Evolutionary conservation across 2,329 filamentous ascomycete genomes (phyloP), one percentile per base, ranked within the genome.

Genomic region (Cryphonectria japonica): DNA sequence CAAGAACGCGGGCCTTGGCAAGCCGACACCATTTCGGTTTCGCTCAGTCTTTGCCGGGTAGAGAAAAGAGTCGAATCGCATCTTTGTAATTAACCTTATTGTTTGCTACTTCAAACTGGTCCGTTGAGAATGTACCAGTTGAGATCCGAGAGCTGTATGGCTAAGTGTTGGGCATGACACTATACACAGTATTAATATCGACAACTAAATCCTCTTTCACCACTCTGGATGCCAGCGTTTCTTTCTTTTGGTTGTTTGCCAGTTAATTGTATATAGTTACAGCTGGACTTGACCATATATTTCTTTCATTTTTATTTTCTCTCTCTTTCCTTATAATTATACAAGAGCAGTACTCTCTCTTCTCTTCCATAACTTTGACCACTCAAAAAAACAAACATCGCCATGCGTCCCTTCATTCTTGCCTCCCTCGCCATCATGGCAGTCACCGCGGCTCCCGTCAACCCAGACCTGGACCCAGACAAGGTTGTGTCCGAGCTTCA

Each of bases 11-110:
- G 66, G 69, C 52, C 61, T 71, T 61, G 66, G 63, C 69, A n/a
- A 71, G 66, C 69, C 69, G 69, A 71, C 60, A 66, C 63, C 66
- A 69, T 1, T 39, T 60, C 52, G 61, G 69, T 69, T 69, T 71
- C 69, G 69, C 62, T 37, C 50, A 11, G 19, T 34, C 41, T 62
- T n/a, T 32, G 66, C 22, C 29, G n/a, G n/a, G 66, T 60, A 37
- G 57, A 71, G 46, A 26, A 29, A 26, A 57, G 26, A 19, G 39
- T 64, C 69, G n/a, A 68, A 68, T 71, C 69, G 66, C 66, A 71
- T 64, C 50, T 64, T 37, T 34, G 2, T 29, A 52, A 11, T 67
- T 32, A 9, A 16, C 22, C 14, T 13, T 3, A 16, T 7, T 1
- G 1, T 11, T 22, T 9, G 14, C 19, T 16, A 7, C 7, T 4